Conservation (phyloP, 148 eudicot genomes). For the Silene conica region DNA sequence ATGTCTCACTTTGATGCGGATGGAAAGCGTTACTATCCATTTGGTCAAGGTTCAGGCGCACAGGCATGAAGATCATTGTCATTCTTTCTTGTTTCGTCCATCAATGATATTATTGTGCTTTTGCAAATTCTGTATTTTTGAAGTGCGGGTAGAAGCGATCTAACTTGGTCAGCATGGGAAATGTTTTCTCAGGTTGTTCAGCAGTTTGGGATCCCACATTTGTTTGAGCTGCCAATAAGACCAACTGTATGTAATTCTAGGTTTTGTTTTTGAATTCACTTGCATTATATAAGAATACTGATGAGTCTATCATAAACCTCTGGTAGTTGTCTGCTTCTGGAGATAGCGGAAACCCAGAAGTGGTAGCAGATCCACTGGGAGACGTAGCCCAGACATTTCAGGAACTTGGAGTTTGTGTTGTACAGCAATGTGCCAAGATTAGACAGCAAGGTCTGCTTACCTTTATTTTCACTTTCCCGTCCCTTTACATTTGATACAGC, state of each 20-base stretch:
- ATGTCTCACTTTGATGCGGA: conserved; percentile 99
- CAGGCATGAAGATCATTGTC: conserved; percentile 58
- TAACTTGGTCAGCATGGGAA: conserved; percentile 3
- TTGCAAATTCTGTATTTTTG: conserved; percentile 5
- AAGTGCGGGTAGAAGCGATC: neutral
- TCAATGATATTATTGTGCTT: conserved; percentile 28
- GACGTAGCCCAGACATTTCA: conserved; percentile 85
- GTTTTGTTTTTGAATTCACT: neutral
- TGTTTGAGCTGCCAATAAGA: conserved; percentile 92
- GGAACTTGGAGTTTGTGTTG: conserved; percentile 93
- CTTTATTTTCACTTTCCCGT: neutral
- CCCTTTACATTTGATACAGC: neutral
- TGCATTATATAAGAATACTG: neutral
- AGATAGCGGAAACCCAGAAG: conserved; percentile 94
- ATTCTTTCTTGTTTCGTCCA: conserved; percentile 26
- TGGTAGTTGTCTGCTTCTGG: conserved; percentile 91
- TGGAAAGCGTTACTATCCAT: conserved; percentile 96
- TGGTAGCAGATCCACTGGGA: conserved; percentile 89
- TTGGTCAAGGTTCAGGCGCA: conserved; percentile 98
- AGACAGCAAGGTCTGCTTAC: conserved; percentile 79
- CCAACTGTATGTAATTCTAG: conserved; percentile 61
- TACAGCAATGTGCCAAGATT: conserved; percentile 96
- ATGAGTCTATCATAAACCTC: conserved; percentile 16
- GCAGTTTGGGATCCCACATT: conserved; percentile 94
- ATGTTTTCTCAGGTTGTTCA: conserved; percentile 69